Base-by-base conservation (phyloP, 768 basidiomycete genomes). In the Kwoniella newhampshirensis region DNA sequence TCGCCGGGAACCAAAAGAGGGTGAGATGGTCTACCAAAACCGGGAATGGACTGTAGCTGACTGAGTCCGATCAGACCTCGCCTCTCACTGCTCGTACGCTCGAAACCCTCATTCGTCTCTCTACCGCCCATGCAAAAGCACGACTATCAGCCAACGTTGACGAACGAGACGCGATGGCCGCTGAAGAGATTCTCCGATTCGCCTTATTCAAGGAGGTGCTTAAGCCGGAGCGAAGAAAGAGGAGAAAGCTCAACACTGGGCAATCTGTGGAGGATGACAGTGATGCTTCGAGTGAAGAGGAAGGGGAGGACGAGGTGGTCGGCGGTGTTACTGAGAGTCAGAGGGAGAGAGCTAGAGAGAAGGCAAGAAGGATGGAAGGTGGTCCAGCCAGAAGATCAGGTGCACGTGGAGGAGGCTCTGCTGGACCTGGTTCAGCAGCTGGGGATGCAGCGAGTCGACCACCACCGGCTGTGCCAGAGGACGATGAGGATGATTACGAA, bases 201-300 rank as follows among this genome's bases (percentile, higher is more conserved):
- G 96, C 96, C 4, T 83, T 99, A 30, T 99, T 92, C 84, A 94
- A 93, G 73, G 94, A 99, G 76, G 94, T 99, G 17, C 83, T 89
- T 43, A 90, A 88, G 74, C 85, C 89, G 28, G 79, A 81, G 57
- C 83, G 85, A 62, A 77, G 85, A 60, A 96, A 94, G 82, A 88
- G 89, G 79, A 83, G 89, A 72, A 91, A 88, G 79, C 81, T 91
- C 59, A 88, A 89, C 72, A 40, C 56, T 17, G 87, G 87, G 4
- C 82, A 80, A 53, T 82, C 79, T 13, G 79, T 65, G 9, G 71
- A 64, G 1, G 75, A 63, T 6, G 71, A 66, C 3, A 68, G 60
- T 3, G 76, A 72, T 20, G 78, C 71, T 11, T 76, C 71, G 62
- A 73, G 82, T 70, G 74, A 82, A 72, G 73, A 70, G 37, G 75